phyloP scores from a whole-genome alignment of 1,284 basidiomycete genomes.

The Nidula niveotomentosa region DNA sequence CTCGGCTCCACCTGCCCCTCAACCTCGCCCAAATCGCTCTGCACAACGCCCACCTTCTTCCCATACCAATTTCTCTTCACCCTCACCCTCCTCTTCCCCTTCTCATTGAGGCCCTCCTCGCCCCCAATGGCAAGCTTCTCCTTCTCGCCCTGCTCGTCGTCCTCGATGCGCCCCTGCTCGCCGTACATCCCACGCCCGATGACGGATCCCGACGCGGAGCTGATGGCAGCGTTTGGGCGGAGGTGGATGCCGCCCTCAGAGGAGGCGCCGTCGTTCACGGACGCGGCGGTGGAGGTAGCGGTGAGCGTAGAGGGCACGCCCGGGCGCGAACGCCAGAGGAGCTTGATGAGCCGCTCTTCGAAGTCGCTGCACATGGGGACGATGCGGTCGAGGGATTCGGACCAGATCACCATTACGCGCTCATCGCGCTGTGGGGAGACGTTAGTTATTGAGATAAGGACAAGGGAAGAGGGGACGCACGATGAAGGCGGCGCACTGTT shows the following conservation, averaged over 20 bases:
- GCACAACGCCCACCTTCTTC: constrained; percentile 22
- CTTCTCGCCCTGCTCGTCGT: constrained; percentile 9
- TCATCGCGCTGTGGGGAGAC: constrained; percentile 60
- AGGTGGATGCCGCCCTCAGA: not conserved
- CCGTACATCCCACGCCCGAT: constrained; percentile 19
- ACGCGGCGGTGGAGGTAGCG: constrained; percentile 10
- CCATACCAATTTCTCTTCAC: constrained; percentile 39
- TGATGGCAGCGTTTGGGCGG: not conserved
- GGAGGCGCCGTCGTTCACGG: constrained; percentile 7
- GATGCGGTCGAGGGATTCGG: constrained; percentile 72
- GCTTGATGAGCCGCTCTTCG: constrained; percentile 78
- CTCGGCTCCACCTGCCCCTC: constrained; percentile 16
- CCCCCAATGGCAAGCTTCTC: constrained; percentile 2
- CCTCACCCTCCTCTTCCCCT: constrained; percentile 5
- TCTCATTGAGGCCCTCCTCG: not conserved
- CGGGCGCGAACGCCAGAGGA: constrained; percentile 62
- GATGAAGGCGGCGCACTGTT: constrained; percentile 85
- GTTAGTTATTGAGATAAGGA: not conserved
- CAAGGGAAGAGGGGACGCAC: constrained; percentile 30
- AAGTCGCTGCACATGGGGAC: constrained; percentile 72
- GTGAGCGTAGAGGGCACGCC: constrained; percentile 22
- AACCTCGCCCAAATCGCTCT: constrained; percentile 9
- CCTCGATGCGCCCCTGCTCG: constrained; percentile 19
- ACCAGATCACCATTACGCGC: constrained; percentile 80
- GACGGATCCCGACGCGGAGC: constrained; percentile 3